Conservation (phyloP, 495 filamentous ascomycete genomes). For the Penicillium antarcticum region DNA sequence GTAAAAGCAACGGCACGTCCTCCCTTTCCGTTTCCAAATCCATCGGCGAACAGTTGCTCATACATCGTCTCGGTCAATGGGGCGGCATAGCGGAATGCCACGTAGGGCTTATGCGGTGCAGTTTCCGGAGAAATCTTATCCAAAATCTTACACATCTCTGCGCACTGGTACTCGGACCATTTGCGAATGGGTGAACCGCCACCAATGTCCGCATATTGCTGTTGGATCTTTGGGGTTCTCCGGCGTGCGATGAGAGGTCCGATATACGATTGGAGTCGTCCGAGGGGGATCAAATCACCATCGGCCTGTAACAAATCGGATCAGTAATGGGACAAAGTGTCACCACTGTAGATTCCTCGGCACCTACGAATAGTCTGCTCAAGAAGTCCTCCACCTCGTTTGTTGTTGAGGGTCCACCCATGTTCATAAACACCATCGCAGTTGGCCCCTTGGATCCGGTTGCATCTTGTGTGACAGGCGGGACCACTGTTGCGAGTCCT, state of each 20-base stretch:
- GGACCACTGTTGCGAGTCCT: constrained; percentile 63
- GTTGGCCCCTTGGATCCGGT: constrained; percentile 67
- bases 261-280: constrained; percentile 85
- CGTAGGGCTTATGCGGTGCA: constrained; percentile 96
- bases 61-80: constrained; percentile 96
- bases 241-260: constrained; percentile 81
- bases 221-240: constrained; percentile 90
- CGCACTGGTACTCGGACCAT: constrained; percentile 92
- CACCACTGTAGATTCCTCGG: background rate
- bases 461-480: constrained; percentile 71
- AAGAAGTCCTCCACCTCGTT: constrained; percentile 88
- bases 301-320: constrained; percentile 60
- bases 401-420: constrained; percentile 91
- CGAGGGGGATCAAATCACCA: constrained; percentile 93
- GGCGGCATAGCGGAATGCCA: constrained; percentile 95
- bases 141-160: constrained; percentile 93
- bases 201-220: constrained; percentile 93
- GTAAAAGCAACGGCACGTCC: constrained; percentile 95
- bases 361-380: constrained; percentile 83
- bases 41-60: constrained; percentile 73
- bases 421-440: constrained; percentile 98
- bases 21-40: constrained; percentile 80
- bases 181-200: constrained; percentile 96
- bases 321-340: background rate
- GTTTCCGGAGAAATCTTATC: constrained; percentile 87